Percentiles rank a stretch among this genome's conserved stretches.
Evolutionary conservation across 768 basidiomycete species (phyloP).

Genomic region (Hortiboletus campestris): DNA sequence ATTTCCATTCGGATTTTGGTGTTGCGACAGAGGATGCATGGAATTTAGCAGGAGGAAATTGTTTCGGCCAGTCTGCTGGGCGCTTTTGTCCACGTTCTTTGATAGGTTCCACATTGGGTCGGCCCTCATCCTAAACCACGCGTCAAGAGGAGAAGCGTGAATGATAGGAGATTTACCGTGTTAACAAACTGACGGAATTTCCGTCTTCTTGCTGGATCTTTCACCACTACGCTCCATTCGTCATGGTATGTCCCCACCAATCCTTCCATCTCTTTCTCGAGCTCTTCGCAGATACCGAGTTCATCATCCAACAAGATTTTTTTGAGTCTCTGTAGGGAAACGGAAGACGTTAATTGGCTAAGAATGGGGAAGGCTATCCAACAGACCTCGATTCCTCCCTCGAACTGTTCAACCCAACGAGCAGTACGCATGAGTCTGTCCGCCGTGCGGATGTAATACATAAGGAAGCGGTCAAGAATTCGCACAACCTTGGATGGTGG

Average conservation of each 20-base stretch:
- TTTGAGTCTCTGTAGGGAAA: constrained; percentile 47
- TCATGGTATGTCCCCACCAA: constrained; percentile 64
- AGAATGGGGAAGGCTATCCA: background rate
- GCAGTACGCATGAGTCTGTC: constrained; percentile 72
- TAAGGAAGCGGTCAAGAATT: constrained; percentile 64
- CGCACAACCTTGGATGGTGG: constrained; percentile 59
- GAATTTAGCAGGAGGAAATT: constrained; percentile 48
- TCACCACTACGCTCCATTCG: constrained; percentile 68
- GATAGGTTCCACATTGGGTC: constrained; percentile 42
- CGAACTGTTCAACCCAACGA: constrained; percentile 69
- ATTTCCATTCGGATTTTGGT: constrained; percentile 54
- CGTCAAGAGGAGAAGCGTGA: background rate
- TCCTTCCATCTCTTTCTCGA: constrained; percentile 65
- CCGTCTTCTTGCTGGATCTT: constrained; percentile 46
- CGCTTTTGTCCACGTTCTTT: constrained; percentile 60
- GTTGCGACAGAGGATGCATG: constrained; percentile 37
- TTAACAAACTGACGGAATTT: constrained; percentile 67
- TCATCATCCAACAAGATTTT: constrained; percentile 67
- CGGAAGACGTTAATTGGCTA: background rate
- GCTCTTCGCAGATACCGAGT: constrained; percentile 66
- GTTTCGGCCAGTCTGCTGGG: constrained; percentile 69
- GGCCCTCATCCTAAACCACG: constrained; percentile 1
- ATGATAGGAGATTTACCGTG: constrained; percentile 35
- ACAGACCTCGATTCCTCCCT: constrained; percentile 61
- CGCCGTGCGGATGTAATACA: constrained; percentile 71